phyloP scores from a whole-genome alignment of 306 rosid species.

The Myrica gale region DNA sequence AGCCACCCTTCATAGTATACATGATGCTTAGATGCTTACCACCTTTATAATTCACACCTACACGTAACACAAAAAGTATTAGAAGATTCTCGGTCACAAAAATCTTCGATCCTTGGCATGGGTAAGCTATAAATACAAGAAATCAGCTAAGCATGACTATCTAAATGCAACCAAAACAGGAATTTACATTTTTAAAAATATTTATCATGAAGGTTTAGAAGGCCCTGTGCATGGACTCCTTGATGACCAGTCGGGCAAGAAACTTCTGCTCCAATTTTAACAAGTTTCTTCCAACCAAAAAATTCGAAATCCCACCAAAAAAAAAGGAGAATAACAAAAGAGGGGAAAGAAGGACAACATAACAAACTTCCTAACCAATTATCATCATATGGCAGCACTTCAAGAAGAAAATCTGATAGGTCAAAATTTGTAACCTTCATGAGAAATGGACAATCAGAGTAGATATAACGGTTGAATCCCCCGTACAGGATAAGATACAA shows the following conservation, averaged over 20 bases:
- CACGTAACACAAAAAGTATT: slow-evolving; percentile 24
- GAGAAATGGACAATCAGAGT: not conserved
- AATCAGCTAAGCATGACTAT: not conserved
- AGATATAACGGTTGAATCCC: not conserved
- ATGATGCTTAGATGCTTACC: slow-evolving; percentile 42
- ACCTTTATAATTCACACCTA: slow-evolving; percentile 31
- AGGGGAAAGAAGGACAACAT: not conserved
- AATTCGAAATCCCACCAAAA: not conserved
- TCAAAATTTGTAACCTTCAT: not conserved
- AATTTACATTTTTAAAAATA: not conserved
- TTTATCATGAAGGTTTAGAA: not conserved
- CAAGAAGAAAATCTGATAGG: not conserved
- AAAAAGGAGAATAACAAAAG: too few relatives aligned
- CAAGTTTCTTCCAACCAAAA: not conserved
- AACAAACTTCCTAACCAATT: not conserved
- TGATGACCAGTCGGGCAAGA: not conserved
- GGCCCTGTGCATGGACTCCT: not conserved
- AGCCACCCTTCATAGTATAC: slow-evolving; percentile 70
- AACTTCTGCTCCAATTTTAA: not conserved
- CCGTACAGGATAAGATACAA: not conserved
- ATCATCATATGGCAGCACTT: not conserved
- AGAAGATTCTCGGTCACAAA: slow-evolving; percentile 11
- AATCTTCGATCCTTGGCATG: not conserved
- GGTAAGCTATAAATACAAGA: slow-evolving; percentile 5
- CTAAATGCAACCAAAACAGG: not conserved